Evolutionary conservation across 352 stramenopile genomes (phyloP).

Genomic region (Phytophthora meadii): DNA sequence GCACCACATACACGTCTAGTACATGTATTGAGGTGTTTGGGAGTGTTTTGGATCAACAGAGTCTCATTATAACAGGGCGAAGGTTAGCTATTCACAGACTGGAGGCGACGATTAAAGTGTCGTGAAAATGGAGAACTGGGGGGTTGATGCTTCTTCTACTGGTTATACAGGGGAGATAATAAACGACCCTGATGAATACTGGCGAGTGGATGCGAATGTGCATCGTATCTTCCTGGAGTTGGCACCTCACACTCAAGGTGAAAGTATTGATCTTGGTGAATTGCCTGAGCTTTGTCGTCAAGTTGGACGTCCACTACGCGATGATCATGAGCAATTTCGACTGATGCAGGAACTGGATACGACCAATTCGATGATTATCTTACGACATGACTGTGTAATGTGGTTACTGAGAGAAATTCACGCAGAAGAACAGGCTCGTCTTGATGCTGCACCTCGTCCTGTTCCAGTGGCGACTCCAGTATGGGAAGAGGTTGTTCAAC

Average conservation of each 20-base stretch:
- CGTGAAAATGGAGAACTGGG: neutral
- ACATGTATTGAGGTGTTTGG: too few species aligned
- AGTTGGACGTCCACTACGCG: conserved; percentile 46
- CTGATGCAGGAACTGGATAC: conserved; percentile 68
- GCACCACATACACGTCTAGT: too few species aligned
- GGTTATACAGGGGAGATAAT: neutral
- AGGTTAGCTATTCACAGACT: conserved; percentile 12
- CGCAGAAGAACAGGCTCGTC: conserved; percentile 25
- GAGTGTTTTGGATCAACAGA: too few species aligned
- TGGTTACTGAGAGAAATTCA: conserved; percentile 59
- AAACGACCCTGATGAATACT: conserved; percentile 48
- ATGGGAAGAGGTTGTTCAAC: conserved; percentile 62
- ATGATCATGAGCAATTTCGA: conserved; percentile 50
- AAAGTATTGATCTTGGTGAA: conserved; percentile 45
- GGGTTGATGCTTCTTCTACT: conserved; percentile 1
- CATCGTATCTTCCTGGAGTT: conserved; percentile 45
- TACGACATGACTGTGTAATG: conserved; percentile 55
- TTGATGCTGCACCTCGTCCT: conserved; percentile 8
- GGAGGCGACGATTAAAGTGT: conserved; percentile 10
- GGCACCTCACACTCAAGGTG: conserved; percentile 38
- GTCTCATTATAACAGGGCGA: neutral
- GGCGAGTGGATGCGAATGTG: conserved; percentile 57
- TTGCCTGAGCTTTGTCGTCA: conserved; percentile 57
- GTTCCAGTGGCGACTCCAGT: conserved; percentile 33
- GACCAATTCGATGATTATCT: conserved; percentile 63